phyloP scores from a whole-genome alignment of 106 monocot genomes.

The Apostasia ramifera region DNA sequence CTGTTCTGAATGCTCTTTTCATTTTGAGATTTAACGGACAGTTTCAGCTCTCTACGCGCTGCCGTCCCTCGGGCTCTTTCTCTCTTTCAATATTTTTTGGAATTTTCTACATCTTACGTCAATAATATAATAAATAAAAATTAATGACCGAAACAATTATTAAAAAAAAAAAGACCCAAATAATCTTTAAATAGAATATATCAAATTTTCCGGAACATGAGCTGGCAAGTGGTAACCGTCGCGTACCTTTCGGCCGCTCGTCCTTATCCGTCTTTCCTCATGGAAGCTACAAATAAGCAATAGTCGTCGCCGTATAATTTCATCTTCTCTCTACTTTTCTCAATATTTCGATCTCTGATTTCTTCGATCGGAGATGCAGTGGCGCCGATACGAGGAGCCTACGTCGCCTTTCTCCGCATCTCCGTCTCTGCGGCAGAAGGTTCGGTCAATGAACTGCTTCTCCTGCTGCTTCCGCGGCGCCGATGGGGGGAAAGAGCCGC shows the following conservation, averaged over 20 bases:
- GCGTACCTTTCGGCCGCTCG: not conserved
- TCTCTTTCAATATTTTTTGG: too few species aligned
- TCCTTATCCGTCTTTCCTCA: not conserved
- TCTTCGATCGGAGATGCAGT: constrained; percentile 3
- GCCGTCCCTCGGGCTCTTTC: too few species aligned
- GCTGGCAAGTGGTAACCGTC: not conserved
- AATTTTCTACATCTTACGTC: too few species aligned
- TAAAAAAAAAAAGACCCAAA: too few species aligned
- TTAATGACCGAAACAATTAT: too few species aligned
- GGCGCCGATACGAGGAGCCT: not conserved
- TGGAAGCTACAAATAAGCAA: not conserved
- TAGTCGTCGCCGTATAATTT: not conserved
- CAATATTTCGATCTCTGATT: not conserved
- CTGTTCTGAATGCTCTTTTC: too few species aligned
- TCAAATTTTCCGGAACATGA: too few species aligned
- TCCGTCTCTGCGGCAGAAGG: constrained; percentile 12
- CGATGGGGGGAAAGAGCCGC: not conserved
- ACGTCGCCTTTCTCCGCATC: not conserved
- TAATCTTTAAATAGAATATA: too few species aligned
- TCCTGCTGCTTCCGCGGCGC: constrained; percentile 46
- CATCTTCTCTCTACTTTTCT: too few species aligned
- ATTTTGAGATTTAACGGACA: too few species aligned
- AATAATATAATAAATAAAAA: too few species aligned
- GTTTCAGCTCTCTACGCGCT: too few species aligned
- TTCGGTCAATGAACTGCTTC: constrained; percentile 38